Percentiles rank a stretch among this genome's conserved stretches.
Evolutionary conservation across 768 basidiomycete species (phyloP).

Genomic region (Naganishia randhawae): DNA sequence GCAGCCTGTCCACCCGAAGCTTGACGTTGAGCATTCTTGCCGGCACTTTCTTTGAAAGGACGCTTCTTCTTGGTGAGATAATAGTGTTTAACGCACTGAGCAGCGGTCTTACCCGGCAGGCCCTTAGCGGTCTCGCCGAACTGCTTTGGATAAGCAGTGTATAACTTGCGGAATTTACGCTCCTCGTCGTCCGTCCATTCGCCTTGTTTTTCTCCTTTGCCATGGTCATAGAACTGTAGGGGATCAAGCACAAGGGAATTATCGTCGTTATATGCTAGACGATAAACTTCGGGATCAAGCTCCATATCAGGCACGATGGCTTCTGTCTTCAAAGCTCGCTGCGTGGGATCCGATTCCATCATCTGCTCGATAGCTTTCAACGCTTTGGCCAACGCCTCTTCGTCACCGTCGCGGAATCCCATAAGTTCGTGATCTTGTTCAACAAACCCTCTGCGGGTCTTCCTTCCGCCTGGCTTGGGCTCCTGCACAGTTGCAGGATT

Average conservation of each 20-base stretch:
- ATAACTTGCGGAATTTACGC: constrained; percentile 69
- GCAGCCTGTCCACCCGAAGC: constrained; percentile 17
- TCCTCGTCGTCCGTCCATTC: constrained; percentile 85
- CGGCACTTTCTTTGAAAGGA: constrained; percentile 25
- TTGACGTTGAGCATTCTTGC: constrained; percentile 11
- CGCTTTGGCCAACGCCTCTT: constrained; percentile 23
- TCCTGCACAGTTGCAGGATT: constrained; percentile 25
- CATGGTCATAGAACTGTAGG: constrained; percentile 67
- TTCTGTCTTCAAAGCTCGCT: constrained; percentile 73
- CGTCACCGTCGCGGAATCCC: constrained; percentile 29
- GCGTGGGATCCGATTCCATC: constrained; percentile 63
- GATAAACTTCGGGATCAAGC: constrained; percentile 58
- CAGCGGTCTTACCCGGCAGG: constrained; percentile 73
- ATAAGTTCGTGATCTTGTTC: constrained; percentile 27
- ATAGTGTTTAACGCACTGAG: constrained; percentile 85
- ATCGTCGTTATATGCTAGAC: constrained; percentile 65
- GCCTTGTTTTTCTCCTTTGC: constrained; percentile 53
- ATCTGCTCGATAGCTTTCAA: constrained; percentile 26
- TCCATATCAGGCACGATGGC: constrained; percentile 88
- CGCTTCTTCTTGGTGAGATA: constrained; percentile 78
- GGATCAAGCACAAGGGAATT: constrained; percentile 72
- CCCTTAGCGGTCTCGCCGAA: constrained; percentile 79
- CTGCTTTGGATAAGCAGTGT: constrained; percentile 79
- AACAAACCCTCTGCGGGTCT: constrained; percentile 17
- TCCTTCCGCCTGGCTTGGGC: constrained; percentile 7